Evolutionary conservation across 129 eudicot genomes (phyloP), one percentile per base, ranked within the genome.

Genomic region (Mikania micrantha): DNA sequence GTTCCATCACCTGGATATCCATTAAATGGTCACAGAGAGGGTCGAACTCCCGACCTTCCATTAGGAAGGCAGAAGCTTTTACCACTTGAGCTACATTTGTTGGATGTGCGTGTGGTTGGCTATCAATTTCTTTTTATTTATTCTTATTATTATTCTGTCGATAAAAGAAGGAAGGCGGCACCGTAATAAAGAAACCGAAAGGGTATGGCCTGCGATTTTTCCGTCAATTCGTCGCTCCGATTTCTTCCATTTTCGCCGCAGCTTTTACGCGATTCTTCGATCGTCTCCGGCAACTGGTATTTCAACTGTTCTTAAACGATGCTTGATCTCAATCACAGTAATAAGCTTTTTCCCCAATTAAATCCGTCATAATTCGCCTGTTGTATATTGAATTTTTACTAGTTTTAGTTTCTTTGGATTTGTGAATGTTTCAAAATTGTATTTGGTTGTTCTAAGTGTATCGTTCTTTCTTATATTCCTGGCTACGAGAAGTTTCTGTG

Each of bases 151-250:
- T 21, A 64, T 65, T 47, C 54, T 27, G 64, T 42, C 34, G 68
- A 48, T 68, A 76, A 68, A 61, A 67, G 2, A 48, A 76, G 69
- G 5, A 53, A 32, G 69, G 74, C 42, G 69, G 74, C 79, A 31
- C 22, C 15, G 3, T 24, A 39, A 67, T 9, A 48, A 67, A 50
- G 9, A 60, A 54, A 35, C 69, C 74, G 41, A 19, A 64, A 71
- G 73, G 81, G 70, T 66, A 78, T 78, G 82, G 82, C 82, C 78
- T 34, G 17, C 78, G 59, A 72, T 67, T 65, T 78, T 52, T 40
- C 82, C 65, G 74, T 52, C 65, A 66, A 66, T 60, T 78, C 69
- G 63, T 47, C 74, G 80, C 63, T 67, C 59, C 78, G 39, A 57
- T 45, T 56, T 66, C 47, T 20, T 35, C 64, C 65, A 34, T 48